Conservation (phyloP, 352 stramenopile genomes). For the Pythium graminicola region DNA sequence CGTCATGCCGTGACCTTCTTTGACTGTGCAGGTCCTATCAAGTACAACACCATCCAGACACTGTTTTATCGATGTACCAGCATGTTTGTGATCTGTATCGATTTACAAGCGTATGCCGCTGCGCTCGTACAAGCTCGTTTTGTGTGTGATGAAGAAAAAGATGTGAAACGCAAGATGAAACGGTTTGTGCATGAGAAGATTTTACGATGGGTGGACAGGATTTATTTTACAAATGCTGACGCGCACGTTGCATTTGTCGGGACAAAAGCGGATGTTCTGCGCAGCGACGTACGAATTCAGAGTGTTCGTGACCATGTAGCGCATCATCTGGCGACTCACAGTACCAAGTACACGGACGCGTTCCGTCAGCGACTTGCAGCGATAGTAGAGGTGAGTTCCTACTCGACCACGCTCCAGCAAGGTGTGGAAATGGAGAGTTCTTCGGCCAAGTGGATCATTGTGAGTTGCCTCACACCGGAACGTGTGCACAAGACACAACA, state of each 20-base stretch:
- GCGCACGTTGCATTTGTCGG: background rate
- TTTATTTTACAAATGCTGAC: background rate
- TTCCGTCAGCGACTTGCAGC: background rate
- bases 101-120: conserved; percentile 1
- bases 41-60: background rate
- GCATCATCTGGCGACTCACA: background rate
- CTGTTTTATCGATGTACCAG: background rate
- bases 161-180: background rate
- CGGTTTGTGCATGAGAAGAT: background rate
- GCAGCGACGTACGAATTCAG: background rate
- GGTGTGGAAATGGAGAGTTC: no score
- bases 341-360: background rate
- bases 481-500: background rate
- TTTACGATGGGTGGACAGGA: conserved; percentile 2
- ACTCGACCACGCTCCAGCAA: background rate
- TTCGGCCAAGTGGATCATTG: background rate
- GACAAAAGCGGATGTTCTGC: conserved; percentile 1
- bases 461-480: background rate
- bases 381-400: no score
- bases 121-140: background rate
- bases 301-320: background rate
- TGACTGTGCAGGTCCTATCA: background rate
- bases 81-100: background rate
- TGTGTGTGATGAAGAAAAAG: background rate
- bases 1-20: background rate